These are phyloP conservation scores for Entomortierella beljakovae DNA, from an alignment of 192 early-diverging fungal genomes.

Conservation along the genomic window DNA sequence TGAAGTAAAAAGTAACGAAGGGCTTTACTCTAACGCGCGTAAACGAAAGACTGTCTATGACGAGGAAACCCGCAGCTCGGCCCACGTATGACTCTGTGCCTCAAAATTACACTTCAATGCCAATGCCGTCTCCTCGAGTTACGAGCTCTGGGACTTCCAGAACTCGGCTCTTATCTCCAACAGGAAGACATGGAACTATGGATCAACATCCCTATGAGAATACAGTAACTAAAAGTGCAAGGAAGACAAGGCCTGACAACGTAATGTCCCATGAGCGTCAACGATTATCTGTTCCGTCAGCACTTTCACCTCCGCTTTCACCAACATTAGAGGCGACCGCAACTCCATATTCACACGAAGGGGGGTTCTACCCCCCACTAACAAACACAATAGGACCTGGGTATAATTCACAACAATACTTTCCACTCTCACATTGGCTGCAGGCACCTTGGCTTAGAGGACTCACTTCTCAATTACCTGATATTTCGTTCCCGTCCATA, in stretches of 20 bases:
- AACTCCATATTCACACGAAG: conserved; percentile 32
- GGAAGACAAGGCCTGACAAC: conserved; percentile 3
- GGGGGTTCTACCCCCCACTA: conserved; percentile 41
- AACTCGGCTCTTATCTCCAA: conserved; percentile 6
- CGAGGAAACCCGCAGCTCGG: conserved; percentile 9
- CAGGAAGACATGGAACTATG: conserved; percentile 2
- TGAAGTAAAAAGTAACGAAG: neutral
- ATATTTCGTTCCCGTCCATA: conserved; percentile 33
- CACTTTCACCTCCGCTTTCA: conserved; percentile 27
- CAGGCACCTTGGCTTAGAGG: conserved; percentile 44
- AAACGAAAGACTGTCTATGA: neutral
- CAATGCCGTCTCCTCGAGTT: conserved; percentile 5
- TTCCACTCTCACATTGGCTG: conserved; percentile 48
- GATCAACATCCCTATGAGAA: conserved; percentile 22
- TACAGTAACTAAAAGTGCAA: neutral
- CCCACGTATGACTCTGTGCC: neutral
- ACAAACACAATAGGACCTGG: conserved; percentile 18
- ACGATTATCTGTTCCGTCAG: neutral
- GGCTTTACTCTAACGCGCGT: neutral
- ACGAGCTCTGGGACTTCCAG: neutral
- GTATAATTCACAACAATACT: conserved; percentile 19
- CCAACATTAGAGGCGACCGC: conserved; percentile 35
- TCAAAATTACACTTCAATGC: conserved; percentile 19
- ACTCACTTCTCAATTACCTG: conserved; percentile 11
- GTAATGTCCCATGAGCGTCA: neutral